Evolutionary conservation across 1,284 basidiomycete genomes (phyloP).

Genomic region (Malassezia psittaci): DNA sequence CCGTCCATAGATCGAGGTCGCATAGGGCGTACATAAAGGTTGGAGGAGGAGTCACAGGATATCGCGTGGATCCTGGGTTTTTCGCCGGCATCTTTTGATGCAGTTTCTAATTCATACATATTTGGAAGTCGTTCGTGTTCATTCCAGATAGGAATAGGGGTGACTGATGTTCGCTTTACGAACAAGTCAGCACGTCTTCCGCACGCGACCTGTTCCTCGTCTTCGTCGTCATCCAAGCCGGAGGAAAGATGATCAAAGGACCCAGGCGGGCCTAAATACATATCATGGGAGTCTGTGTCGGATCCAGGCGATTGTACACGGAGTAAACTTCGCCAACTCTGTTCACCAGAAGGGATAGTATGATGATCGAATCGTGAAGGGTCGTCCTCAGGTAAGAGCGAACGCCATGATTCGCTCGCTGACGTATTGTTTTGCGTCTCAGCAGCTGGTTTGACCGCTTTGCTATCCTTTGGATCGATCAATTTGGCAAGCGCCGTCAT

Average conservation of each 20-base stretch:
- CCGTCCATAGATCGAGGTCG: not conserved
- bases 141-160: not conserved
- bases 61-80: not conserved
- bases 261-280: not conserved
- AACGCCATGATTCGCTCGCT: not conserved
- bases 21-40: not conserved
- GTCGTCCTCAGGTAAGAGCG: not conserved
- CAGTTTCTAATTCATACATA: not conserved
- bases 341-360: not conserved
- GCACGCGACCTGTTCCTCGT: not conserved
- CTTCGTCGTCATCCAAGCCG: not conserved
- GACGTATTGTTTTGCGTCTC: not conserved
- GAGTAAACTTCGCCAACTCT: slow-evolving; percentile 12
- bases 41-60: not conserved
- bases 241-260: not conserved
- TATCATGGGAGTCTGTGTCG: slow-evolving; percentile 4
- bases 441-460: not conserved
- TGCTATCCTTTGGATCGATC: not conserved
- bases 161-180: not conserved
- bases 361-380: not conserved
- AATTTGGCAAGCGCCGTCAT: slow-evolving; percentile 7
- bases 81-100: not conserved
- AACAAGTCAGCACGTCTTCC: slow-evolving; percentile 12
- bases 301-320: slow-evolving; percentile 1
- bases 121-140: not conserved